Percentiles rank a stretch among this genome's conserved stretches.
Evolutionary conservation across 768 basidiomycete species (phyloP).

Genomic region (Psilocybe cubensis): DNA sequence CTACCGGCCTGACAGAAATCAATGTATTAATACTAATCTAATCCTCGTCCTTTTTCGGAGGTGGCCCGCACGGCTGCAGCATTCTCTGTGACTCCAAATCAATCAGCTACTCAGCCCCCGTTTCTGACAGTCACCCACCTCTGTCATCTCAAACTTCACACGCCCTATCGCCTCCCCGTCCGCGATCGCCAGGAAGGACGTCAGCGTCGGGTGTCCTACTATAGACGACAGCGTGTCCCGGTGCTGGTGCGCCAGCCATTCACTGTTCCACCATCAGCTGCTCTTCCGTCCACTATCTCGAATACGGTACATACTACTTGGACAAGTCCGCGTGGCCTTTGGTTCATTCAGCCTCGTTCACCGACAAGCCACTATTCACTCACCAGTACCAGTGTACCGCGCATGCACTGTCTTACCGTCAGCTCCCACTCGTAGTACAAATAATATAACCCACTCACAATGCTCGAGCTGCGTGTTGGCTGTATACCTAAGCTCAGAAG

Average conservation of each 20-base stretch:
- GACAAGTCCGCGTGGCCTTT: conserved; percentile 94
- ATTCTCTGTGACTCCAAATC: conserved; percentile 55
- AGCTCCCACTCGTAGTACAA: conserved; percentile 16
- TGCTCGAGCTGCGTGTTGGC: conserved; percentile 97
- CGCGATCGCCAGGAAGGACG: conserved; percentile 88
- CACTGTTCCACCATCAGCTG: conserved; percentile 50
- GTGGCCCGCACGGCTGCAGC: conserved; percentile 94
- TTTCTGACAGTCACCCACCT: conserved; percentile 55
- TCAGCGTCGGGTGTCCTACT: conserved; percentile 85
- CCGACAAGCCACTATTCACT: conserved; percentile 28
- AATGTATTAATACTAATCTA: conserved; percentile 23
- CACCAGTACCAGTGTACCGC: conserved; percentile 94
- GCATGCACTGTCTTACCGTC: conserved; percentile 73
- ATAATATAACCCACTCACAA: conserved; percentile 53
- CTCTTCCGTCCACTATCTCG: not conserved
- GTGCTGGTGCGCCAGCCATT: conserved; percentile 98
- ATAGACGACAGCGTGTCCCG: conserved; percentile 94
- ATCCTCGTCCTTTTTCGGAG: conserved; percentile 88
- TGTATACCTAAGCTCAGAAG: conserved; percentile 92
- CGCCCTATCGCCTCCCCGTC: conserved; percentile 94
- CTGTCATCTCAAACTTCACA: conserved; percentile 92
- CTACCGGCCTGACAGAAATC: too few species aligned
- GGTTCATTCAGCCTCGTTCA: conserved; percentile 6
- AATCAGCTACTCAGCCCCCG: conserved; percentile 2
- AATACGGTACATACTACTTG: conserved; percentile 74